phyloP scores from a whole-genome alignment of 257 asterid species.

The Nicotiana paniculata region DNA sequence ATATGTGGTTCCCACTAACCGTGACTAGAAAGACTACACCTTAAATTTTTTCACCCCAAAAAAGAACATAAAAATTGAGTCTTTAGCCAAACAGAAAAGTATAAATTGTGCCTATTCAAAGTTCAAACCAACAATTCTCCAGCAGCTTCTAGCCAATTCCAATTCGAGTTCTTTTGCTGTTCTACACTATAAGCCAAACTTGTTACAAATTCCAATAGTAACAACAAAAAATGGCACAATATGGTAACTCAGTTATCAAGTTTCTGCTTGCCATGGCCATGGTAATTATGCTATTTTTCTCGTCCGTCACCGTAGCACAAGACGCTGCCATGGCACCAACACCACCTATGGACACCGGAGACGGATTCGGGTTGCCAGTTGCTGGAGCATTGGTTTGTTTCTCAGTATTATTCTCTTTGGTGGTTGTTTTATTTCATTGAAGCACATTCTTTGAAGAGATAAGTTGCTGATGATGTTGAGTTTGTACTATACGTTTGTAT shows the following conservation, averaged over 20 bases:
- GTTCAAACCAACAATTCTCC: background rate
- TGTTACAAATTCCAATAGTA: background rate
- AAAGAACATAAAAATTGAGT: background rate
- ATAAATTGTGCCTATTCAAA: background rate
- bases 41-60: background rate
- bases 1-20: background rate
- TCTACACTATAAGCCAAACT: background rate
- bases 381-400: background rate
- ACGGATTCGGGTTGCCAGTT: background rate
- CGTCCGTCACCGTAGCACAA: background rate
- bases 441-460: background rate
- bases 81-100: background rate
- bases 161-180: background rate
- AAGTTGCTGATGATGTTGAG: background rate
- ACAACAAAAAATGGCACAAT: background rate
- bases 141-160: background rate
- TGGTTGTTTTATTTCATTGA: background rate
- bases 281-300: background rate
- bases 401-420: background rate
- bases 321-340: background rate
- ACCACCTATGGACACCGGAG: slow-evolving; percentile 1
- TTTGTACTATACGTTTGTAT: background rate
- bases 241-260: background rate
- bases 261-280: background rate
- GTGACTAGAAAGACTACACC: background rate